Evolutionary conservation across 169 alveolate genomes (phyloP), one percentile per base, ranked within the genome.

Genomic region (Nephromyces sp.): DNA sequence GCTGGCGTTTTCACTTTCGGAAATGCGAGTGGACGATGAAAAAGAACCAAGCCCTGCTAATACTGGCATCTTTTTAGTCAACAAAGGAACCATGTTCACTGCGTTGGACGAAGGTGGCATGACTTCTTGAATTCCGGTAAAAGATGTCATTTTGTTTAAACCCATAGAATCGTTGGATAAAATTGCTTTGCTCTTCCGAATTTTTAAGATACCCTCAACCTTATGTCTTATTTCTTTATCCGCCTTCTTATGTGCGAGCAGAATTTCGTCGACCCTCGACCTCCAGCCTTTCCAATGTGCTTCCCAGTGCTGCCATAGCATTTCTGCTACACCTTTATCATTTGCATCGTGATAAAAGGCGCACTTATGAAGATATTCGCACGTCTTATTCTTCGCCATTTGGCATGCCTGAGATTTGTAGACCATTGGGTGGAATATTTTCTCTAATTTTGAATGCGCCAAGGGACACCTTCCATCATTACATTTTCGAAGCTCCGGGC

Each of bases 401-500:
- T 43, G 57, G 53, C 93, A 80, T 66, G 78, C 86, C 68, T 86
- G 89, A 25, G 90, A 86, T 66, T 84, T 86, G 68, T 88, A 87
- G 6, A 88, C 88, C 24, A 86, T 84, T 1, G 93, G 93, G 65
- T 88, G 93, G 70, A 88, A 88, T 31, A 88, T 88, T 35, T 85
- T 82, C 51, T 88, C 93, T 2, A 88, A 79, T 71, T 84, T 86
- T 25, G 90, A 84, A 79, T 88, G 93, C 1, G 92, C 88, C 32
- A 88, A 71, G 6, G 92, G 92, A 62, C 93, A 88, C 30, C 66
- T 70, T 22, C 92, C 92, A 76, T 85, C 87, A 30, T 79, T 69
- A 70, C 93, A 88, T 32, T 80, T 73, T 72, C 78, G 77, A 80
- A 75, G 79, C 33, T 65, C 78, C 29, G 92, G 92, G 67, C 93